Base-by-base conservation (phyloP, 1,139 yeast genomes). In the Torulaspora pretoriensis region DNA sequence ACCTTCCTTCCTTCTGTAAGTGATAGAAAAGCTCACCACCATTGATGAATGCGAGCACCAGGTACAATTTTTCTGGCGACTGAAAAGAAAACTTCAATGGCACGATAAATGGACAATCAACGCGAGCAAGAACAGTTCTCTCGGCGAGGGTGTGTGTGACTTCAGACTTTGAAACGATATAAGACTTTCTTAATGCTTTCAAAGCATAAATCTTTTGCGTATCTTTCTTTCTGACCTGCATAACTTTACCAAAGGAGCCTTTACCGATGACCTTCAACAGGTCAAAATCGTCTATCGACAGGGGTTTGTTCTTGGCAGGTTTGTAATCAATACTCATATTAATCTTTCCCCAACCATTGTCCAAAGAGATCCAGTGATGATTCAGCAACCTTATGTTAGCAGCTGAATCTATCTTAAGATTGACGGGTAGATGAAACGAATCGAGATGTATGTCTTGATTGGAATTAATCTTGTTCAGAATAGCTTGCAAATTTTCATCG, bases 1-100 rank as follows among this genome's bases (percentile, higher is more conserved):
- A 94, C 55, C 84, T 78, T 45, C 97, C 95, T 56, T 89, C 95
- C 55, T 83, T 78, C 67, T 90, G 98, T 55, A 92, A 74, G 68
- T 92, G 98, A 70, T 87, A 92, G 67, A 92, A 94, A 53, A 92
- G 73, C 67, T 92, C 99, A 42, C 99, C 99, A 47, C 99, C 99
- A 63, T 92, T 92, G 54, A 92, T 88, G 63, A 90, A 94, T 23
- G 96, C 88, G 40, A 94, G 71, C 4, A 92, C 97, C 38, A 92
- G 71, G 60, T 92, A 92, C 32, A 92, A 70, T 63, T 94, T 94
- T 61, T 90, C 97, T 9, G 92, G 92, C n/a, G 90, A 80, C 68
- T 92, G 98, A 74, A 94, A 92, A 19, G 95, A 84, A 68, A 92
- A 92, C 68, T 92, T 92, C 54, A 92, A 73, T 7, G 97, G 97